Percentiles rank a stretch among this genome's conserved stretches.
Evolutionary conservation across 2,329 filamentous ascomycete species (phyloP).

Genomic region (Fusarium avenaceum): DNA sequence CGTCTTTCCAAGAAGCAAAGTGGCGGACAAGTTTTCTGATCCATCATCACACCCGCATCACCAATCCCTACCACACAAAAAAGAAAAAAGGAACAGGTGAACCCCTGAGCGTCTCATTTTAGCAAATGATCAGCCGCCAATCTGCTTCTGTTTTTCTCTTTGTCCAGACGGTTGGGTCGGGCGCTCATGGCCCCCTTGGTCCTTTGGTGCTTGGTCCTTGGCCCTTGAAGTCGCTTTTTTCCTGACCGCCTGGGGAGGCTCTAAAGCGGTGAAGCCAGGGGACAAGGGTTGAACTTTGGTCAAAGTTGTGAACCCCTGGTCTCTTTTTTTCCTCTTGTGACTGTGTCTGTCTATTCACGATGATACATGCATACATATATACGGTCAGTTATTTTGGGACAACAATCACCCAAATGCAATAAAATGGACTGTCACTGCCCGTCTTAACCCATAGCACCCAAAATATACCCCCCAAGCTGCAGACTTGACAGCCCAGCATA

Average conservation of each 20-base stretch:
- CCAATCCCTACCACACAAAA: constrained; percentile 10
- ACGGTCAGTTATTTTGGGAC: neutral
- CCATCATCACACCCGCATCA: constrained; percentile 31
- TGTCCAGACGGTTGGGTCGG: constrained; percentile 44
- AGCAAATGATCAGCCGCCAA: constrained; percentile 47
- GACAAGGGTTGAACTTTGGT: constrained; percentile 24
- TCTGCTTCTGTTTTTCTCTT: constrained; percentile 27
- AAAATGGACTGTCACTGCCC: neutral
- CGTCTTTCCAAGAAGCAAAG: constrained; percentile 39
- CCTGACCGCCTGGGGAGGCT: constrained; percentile 35
- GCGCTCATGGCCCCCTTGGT: constrained; percentile 19
- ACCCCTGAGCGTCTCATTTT: constrained; percentile 31
- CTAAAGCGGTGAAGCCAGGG: constrained; percentile 42
- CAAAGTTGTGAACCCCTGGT: constrained; percentile 3
- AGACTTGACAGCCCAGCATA: constrained; percentile 36
- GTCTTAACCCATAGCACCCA: neutral
- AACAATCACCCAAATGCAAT: too few relatives aligned
- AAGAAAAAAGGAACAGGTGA: neutral
- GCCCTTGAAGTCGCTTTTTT: neutral
- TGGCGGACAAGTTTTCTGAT: constrained; percentile 41
- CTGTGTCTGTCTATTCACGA: neutral
- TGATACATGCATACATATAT: neutral
- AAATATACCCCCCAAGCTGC: constrained; percentile 20
- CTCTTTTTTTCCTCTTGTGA: neutral
- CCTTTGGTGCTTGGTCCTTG: too few relatives aligned